Evolutionary conservation across 805 yeast genomes (phyloP), one percentile per base, ranked within the genome.

Genomic region (Tanozyma kutaoensis): DNA sequence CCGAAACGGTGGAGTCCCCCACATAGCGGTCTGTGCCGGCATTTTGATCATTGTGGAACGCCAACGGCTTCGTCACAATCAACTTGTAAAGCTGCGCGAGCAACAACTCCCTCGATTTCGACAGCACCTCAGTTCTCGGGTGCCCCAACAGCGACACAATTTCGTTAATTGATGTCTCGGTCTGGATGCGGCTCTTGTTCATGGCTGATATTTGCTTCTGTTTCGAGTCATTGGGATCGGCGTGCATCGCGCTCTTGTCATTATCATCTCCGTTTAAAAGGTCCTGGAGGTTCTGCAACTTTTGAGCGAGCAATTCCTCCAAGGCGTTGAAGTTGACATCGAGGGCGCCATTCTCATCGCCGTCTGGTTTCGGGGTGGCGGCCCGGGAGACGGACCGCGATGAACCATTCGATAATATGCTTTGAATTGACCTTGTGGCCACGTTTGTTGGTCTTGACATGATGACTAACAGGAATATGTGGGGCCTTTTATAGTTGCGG

Each of bases 21-120:
- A 63, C 53, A 20, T 46, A 51, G n/a, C 54, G 53, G 5, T 14
- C 15, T 1, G 39, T 27, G 7, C 59, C 64, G 5, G 40, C 33
- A 35, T 46, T 35, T 30, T 52, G 55, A 24, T 58, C 60, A 33
- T 57, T 57, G 32, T 40, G 46, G 2, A 52, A 43, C 5, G 46
- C 27, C 17, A 59, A 37, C 7, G 68, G 64, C 28, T 54, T 60
- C 24, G 56, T 51, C 5, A 62, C 62, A 19, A 62, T 51, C 42
- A 67, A 45, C 31, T 62, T 62, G 38, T 58, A 66, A 26, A 69
- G 46, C 41, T 69, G 72, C 5, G 67, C 69, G 33, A 67, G 43
- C 15, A 69, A 48, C 33, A 65, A 37, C 37, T 68, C 72, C 30
- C 74, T 44, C 7, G 69, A 58, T 20, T 44, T 50, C 1, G 69